Percentiles rank a stretch among this genome's conserved stretches.
phyloP scores from a whole-genome alignment of 1,284 basidiomycete species.

The Moesziomyces parantarcticus region DNA sequence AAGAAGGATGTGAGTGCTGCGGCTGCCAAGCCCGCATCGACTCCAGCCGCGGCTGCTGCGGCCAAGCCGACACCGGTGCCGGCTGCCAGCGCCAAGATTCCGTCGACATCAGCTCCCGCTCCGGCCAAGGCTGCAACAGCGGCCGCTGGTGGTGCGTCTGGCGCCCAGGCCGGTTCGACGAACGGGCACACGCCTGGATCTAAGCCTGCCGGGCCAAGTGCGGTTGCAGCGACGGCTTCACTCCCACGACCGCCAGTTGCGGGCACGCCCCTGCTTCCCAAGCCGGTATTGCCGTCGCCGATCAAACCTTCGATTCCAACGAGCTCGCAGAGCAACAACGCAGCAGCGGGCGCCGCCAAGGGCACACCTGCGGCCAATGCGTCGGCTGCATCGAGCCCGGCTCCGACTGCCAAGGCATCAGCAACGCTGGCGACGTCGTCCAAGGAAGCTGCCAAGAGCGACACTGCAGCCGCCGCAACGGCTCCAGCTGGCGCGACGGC shows the following conservation, averaged over 20 bases:
- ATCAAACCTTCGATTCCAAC: constrained; percentile 25
- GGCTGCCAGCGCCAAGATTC: constrained; percentile 10
- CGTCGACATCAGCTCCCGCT: not conserved
- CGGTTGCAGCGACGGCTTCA: constrained; percentile 11
- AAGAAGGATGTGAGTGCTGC: constrained; percentile 37
- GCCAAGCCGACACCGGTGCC: constrained; percentile 3
- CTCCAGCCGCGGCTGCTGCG: constrained; percentile 1
- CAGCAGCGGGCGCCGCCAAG: constrained; percentile 6
- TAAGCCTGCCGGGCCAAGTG: constrained; percentile 8
- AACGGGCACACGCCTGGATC: constrained; percentile 15
- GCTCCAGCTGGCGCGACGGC: constrained; percentile 1
- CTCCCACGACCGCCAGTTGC: constrained; percentile 29
- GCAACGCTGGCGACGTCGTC: not conserved
- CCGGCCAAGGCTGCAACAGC: constrained; percentile 3
- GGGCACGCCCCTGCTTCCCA: constrained; percentile 26
- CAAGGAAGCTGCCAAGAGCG: not conserved
- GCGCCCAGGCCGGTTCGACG: not conserved
- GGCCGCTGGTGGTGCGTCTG: not conserved
- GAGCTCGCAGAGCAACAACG: constrained; percentile 6
- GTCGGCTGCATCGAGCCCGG: not conserved
- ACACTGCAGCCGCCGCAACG: constrained; percentile 1
- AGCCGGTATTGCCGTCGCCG: constrained; percentile 38
- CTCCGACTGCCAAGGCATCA: not conserved
- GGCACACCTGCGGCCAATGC: not conserved
- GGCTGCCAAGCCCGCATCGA: constrained; percentile 6